phyloP scores from a whole-genome alignment of 2,329 filamentous ascomycete genomes.

The Botryotinia convoluta region DNA sequence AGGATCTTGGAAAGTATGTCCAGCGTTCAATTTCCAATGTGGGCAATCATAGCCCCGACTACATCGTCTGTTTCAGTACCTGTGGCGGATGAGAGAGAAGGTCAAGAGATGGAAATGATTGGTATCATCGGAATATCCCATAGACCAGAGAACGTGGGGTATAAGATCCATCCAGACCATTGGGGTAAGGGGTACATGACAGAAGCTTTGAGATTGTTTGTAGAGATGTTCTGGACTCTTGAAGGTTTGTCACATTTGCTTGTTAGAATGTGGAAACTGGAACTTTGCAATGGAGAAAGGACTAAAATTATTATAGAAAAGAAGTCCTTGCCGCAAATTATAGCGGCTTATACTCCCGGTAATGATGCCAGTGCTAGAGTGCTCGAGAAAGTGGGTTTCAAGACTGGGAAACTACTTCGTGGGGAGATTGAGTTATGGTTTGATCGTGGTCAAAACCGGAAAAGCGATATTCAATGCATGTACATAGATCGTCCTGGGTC shows the following conservation, averaged over 20 bases:
- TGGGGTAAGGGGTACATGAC: conserved; percentile 27
- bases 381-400: conserved; percentile 28
- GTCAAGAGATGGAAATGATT: background rate
- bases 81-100: background rate
- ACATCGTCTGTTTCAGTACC: background rate
- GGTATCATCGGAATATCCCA: conserved; percentile 8
- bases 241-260: background rate
- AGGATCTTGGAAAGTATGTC: background rate
- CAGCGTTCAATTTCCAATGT: background rate
- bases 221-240: conserved; percentile 16
- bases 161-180: conserved; percentile 24
- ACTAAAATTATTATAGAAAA: background rate
- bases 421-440: conserved; percentile 11
- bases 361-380: conserved; percentile 29
- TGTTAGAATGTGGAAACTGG: background rate
- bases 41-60: background rate
- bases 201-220: conserved; percentile 24
- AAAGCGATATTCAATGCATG: conserved; percentile 9
- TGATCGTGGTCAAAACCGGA: background rate
- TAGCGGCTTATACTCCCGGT: conserved; percentile 23
- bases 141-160: conserved; percentile 23
- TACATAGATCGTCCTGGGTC: background rate
- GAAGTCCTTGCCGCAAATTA: background rate
- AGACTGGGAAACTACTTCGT: conserved; percentile 20
- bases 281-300: background rate